Base-by-base conservation (phyloP, 495 filamentous ascomycete genomes). In the Collariella sp. region DNA sequence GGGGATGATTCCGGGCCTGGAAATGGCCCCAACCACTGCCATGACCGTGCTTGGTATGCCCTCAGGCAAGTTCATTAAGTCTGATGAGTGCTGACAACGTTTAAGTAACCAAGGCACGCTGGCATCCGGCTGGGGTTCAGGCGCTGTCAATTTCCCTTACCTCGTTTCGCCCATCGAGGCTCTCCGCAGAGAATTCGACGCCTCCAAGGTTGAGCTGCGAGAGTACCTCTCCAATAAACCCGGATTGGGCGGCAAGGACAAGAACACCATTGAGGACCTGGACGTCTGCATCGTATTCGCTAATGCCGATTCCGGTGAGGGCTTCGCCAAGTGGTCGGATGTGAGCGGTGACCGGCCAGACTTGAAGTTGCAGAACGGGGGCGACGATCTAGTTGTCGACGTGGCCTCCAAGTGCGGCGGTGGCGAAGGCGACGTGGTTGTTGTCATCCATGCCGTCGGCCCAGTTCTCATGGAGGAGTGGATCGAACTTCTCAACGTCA, bases 361-460 rank as follows among this genome's bases (percentile, higher is more conserved):
- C 61, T 74, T 98, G 0, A 77, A 78, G 49, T 67, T 87, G 3
- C 87, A 95, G 62, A 88, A 91, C 55, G 82, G 79, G 18, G 88
- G 90, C 11, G 86, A 93, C 51, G 66, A 77, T 7, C 75, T 96
- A 9, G 79, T 96, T 38, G 65, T 82, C 23, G 66, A 78, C 7
- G 88, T 96, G 2, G 86, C 89, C 0, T 65, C 74, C 10, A 73
- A 77, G 40, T 98, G 93, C 61, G 82, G 83, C 29, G 69, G 70
- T 19, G 84, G 82, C 0, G 40, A 42, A 24, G 84, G 86, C 16
- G 77, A 78, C 36, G 87, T 87, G 10, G 74, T 96, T 13, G 89
- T 96, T 1, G 79, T 96, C 20, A 73, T 96, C n/a, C 93, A 98
- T 66, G 77, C 93, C 2, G 87, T 96, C 20, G 93, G 93, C 0